Evolutionary conservation across 2,329 filamentous ascomycete genomes (phyloP).

Genomic region (Spiromastix sp.): DNA sequence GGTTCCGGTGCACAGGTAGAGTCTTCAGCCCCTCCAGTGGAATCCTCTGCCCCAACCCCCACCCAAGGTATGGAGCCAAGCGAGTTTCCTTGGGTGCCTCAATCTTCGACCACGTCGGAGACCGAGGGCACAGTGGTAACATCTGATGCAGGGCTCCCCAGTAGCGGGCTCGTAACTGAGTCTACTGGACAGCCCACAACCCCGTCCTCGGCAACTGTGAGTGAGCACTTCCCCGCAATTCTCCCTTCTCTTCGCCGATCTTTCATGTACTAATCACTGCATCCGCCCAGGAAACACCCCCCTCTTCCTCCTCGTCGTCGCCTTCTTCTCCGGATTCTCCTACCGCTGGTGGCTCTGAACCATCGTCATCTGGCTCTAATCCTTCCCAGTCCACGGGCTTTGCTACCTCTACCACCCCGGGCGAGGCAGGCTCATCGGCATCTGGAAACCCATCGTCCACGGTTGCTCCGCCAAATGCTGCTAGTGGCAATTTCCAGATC

Average conservation of each 20-base stretch:
- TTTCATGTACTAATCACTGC: conserved; percentile 6
- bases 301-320: conserved; percentile 42
- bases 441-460: conserved; percentile 11
- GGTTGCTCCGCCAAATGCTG: conserved; percentile 14
- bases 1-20: conserved; percentile 35
- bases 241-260: conserved; percentile 10
- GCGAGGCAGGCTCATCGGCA: conserved; percentile 5
- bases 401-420: conserved; percentile 1
- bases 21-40: conserved; percentile 49
- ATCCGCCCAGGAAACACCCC: conserved; percentile 40
- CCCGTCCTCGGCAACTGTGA: conserved; percentile 55
- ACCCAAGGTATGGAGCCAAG: conserved; percentile 32
- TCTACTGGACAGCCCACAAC: conserved; percentile 73
- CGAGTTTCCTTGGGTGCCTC: conserved; percentile 58
- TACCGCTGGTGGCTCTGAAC: conserved; percentile 38
- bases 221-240: conserved; percentile 41
- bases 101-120: conserved; percentile 36
- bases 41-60: conserved; percentile 40
- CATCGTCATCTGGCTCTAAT: conserved; percentile 6
- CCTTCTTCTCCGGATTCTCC: conserved; percentile 34
- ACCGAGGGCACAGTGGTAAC: conserved; percentile 35
- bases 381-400: neutral
- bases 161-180: conserved; percentile 69
- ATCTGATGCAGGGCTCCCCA: conserved; percentile 50
- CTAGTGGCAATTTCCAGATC: conserved; percentile 8